Evolutionary conservation across 352 stramenopile genomes (phyloP).

Genomic region (Globisporangium emineosum): DNA sequence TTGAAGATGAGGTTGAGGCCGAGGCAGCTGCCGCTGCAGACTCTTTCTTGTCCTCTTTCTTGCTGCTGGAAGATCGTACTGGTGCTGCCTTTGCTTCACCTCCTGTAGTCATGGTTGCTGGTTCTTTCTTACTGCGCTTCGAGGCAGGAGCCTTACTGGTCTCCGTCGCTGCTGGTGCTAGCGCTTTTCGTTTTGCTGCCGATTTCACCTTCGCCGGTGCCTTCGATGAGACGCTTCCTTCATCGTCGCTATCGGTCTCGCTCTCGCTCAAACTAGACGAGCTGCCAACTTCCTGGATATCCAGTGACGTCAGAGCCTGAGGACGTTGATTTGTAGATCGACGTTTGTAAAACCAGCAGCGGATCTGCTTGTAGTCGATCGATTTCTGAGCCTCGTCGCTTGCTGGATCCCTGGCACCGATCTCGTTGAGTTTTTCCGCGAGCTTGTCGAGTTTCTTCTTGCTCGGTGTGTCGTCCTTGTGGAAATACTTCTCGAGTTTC

Average conservation of each 20-base stretch:
- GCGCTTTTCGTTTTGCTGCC: slow-evolving; percentile 22
- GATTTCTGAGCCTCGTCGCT: slow-evolving; percentile 56
- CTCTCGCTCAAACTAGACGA: slow-evolving; percentile 61
- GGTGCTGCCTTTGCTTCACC: slow-evolving; percentile 16
- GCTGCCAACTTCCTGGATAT: slow-evolving; percentile 42
- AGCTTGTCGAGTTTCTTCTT: slow-evolving; percentile 81
- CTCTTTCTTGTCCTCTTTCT: slow-evolving; percentile 1
- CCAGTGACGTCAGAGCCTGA: slow-evolving; percentile 55
- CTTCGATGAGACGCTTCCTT: slow-evolving; percentile 26
- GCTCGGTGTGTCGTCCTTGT: slow-evolving; percentile 79
- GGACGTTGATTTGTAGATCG: slow-evolving; percentile 73
- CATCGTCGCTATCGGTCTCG: slow-evolving; percentile 63
- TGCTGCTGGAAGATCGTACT: not conserved
- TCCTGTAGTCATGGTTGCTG: not conserved
- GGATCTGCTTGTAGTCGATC: slow-evolving; percentile 87
- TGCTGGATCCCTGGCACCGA: slow-evolving; percentile 44
- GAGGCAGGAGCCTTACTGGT: slow-evolving; percentile 19
- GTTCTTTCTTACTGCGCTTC: slow-evolving; percentile 32
- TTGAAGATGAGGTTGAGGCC: not conserved
- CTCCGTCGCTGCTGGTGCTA: slow-evolving; percentile 11
- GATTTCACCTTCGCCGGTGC: slow-evolving; percentile 4
- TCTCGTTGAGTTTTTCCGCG: slow-evolving; percentile 67
- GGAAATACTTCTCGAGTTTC: slow-evolving; percentile 79
- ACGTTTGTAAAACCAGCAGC: slow-evolving; percentile 88
- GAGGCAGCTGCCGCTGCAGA: not conserved